Conservation (phyloP, 805 yeast species). For the Wickerhamomyces rabaulensis region DNA sequence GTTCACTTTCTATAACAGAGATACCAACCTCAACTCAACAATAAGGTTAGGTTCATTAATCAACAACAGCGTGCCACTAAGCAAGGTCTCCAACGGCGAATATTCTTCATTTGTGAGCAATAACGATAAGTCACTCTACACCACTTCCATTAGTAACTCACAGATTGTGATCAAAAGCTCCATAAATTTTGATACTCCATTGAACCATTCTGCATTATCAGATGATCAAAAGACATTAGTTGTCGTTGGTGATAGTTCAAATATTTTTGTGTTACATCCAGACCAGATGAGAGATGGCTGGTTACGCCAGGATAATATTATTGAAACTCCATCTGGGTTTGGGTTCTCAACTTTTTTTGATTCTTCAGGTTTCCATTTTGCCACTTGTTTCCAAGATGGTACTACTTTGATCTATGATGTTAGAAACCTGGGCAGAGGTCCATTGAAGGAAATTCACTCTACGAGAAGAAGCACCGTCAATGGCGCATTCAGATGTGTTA, state of each 20-base stretch:
- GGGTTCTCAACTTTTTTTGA: constrained; percentile 83
- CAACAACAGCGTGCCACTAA: constrained; percentile 68
- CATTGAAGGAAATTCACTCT: constrained; percentile 51
- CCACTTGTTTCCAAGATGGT: constrained; percentile 86
- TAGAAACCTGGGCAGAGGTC: constrained; percentile 47
- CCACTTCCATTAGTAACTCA: constrained; percentile 49
- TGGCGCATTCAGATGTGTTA: constrained; percentile 66
- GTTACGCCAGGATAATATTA: constrained; percentile 29
- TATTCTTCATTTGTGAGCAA: constrained; percentile 70
- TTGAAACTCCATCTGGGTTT: constrained; percentile 60
- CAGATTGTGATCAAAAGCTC: constrained; percentile 39
- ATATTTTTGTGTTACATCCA: constrained; percentile 48
- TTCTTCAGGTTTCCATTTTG: constrained; percentile 65
- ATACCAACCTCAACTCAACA: constrained; percentile 41
- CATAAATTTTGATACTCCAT: constrained; percentile 53
- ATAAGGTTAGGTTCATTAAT: constrained; percentile 73
- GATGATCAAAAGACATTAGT: constrained; percentile 55
- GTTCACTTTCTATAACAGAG: constrained; percentile 51
- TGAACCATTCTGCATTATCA: constrained; percentile 69
- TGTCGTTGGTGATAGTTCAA: constrained; percentile 75
- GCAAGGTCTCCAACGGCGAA: constrained; percentile 36
- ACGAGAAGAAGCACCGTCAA: constrained; percentile 48
- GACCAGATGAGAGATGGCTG: constrained; percentile 28
- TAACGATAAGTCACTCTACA: constrained; percentile 71
- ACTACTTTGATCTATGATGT: constrained; percentile 70